Evolutionary conservation across 164 flowering plant species (phyloP), one percentile per base, ranked within the genome.

Genomic region (Tetrastigma voinierianum): DNA sequence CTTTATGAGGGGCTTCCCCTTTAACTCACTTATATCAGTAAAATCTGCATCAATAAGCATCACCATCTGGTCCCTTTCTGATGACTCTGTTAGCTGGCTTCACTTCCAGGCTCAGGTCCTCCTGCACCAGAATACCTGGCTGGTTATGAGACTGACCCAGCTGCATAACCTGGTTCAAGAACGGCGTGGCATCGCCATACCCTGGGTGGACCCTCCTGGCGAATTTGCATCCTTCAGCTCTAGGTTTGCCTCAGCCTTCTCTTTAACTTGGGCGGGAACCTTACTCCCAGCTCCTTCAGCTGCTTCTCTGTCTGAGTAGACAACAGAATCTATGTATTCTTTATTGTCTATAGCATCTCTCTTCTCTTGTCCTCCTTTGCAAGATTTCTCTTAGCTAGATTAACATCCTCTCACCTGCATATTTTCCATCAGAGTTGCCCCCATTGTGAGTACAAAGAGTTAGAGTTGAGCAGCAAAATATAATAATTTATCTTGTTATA

Each of bases 271-370:
- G 14, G 69, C 89, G 20, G 90, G 91, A 12, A 87, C 90, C 71
- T 89, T 89, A 59, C 95, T 65, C 91, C 95, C 20, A 87, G 72
- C 72, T 89, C 95, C 79, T 84, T 89, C 66, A 89, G 65, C 65
- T 89, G 95, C 75, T 87, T 89, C 70, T 87, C 95, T 1, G 95
- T 86, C 76, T 89, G 95, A n/a, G 77, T 89, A 89, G 3, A 86
- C 80, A 14, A 87, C 80, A 10, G 95, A 87, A 52, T 89, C 95
- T 0, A 90, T 87, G 51, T 86, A 69, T 89, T 87, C 82, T 87
- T 89, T 10, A 90, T n/a, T 87, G 80, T 89, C 95, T 11, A 89
- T 84, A 17, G 95, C 87, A 47, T 89, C 91, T 59, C 95, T 85
- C 78, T 84, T 89, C 77, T 89, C 91, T 89, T 87, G 76, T 89